These are phyloP conservation scores for Cordyceps cicadae DNA, from an alignment of 2,329 filamentous ascomycete genomes.

Conservation along the genomic window DNA sequence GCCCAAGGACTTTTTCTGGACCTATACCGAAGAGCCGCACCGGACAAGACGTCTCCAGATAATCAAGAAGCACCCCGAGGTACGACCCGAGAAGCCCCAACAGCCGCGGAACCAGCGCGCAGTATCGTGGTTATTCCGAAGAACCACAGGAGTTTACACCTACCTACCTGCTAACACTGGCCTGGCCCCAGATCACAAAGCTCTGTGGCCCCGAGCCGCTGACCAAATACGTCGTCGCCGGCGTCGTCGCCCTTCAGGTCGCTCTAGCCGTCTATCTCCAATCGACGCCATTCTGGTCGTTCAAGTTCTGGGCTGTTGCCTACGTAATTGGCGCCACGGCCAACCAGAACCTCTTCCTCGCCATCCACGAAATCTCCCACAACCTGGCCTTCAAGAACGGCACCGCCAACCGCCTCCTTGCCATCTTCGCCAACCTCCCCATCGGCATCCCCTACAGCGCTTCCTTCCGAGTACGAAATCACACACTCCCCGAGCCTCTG, in stretches of 20 bases:
- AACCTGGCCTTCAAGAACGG: slow-evolving; percentile 87
- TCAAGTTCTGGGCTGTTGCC: slow-evolving; percentile 75
- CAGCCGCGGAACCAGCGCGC: not conserved
- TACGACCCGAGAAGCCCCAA: slow-evolving; percentile 29
- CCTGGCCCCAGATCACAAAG: slow-evolving; percentile 68
- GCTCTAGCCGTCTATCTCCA: slow-evolving; percentile 68
- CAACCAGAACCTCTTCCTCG: slow-evolving; percentile 97
- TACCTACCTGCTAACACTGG: not conserved
- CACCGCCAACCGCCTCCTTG: slow-evolving; percentile 72
- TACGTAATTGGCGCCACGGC: slow-evolving; percentile 90
- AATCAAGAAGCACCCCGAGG: slow-evolving; percentile 96
- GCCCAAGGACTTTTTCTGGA: slow-evolving; percentile 76
- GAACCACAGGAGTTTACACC: not conserved
- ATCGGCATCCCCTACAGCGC: slow-evolving; percentile 95
- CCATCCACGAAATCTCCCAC: slow-evolving; percentile 98
- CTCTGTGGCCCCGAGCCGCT: slow-evolving; percentile 92
- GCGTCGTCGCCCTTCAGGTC: slow-evolving; percentile 77
- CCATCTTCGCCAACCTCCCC: slow-evolving; percentile 89
- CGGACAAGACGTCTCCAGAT: slow-evolving; percentile 83
- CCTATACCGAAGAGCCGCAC: slow-evolving; percentile 96
- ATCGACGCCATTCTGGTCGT: slow-evolving; percentile 70
- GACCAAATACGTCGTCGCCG: slow-evolving; percentile 85
- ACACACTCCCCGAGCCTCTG: not conserved
- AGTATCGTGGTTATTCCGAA: not conserved
- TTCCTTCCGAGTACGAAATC: slow-evolving; percentile 68